Evolutionary conservation across 2,329 filamentous ascomycete species (phyloP).

Genomic region (Blastomyces gilchristii): DNA sequence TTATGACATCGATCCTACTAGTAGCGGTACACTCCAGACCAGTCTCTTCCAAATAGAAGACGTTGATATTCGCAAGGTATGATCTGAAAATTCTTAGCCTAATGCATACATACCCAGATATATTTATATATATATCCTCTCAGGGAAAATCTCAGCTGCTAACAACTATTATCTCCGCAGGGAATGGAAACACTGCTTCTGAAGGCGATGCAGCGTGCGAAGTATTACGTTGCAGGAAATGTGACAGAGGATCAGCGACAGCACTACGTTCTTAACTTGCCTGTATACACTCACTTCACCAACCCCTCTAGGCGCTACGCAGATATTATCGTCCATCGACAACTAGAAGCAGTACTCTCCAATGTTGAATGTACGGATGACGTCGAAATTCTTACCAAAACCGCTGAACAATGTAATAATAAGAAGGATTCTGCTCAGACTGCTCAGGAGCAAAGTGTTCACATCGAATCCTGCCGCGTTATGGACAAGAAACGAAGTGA

Average conservation of each 20-base stretch:
- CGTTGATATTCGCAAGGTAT: constrained; percentile 67
- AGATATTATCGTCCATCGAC: constrained; percentile 89
- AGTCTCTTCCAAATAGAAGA: constrained; percentile 92
- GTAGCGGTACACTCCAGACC: constrained; percentile 84
- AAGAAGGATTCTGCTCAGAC: constrained; percentile 98
- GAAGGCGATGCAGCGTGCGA: constrained; percentile 92
- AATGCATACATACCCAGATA: not conserved
- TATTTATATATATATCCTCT: not conserved
- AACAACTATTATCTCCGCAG: constrained; percentile 22
- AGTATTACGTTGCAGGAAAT: constrained; percentile 83
- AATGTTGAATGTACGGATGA: constrained; percentile 85
- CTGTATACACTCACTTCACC: constrained; percentile 94
- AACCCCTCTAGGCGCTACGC: constrained; percentile 90
- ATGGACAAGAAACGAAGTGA: constrained; percentile 90
- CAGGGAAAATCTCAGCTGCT: constrained; percentile 8
- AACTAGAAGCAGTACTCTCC: constrained; percentile 78
- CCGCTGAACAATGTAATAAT: constrained; percentile 89
- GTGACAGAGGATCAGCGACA: constrained; percentile 65
- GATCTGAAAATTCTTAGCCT: constrained; percentile 13
- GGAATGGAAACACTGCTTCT: constrained; percentile 94
- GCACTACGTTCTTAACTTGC: constrained; percentile 87
- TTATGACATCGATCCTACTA: constrained; percentile 78
- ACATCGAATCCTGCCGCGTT: constrained; percentile 90
- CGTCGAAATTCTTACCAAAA: constrained; percentile 78
- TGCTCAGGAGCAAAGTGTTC: constrained; percentile 95